A percentile compares a stretch with the other conserved stretches of the same genome.
These are phyloP conservation scores for Kodamaea sp. DNA, from an alignment of 1,139 yeast species.

Conservation along the genomic window DNA sequence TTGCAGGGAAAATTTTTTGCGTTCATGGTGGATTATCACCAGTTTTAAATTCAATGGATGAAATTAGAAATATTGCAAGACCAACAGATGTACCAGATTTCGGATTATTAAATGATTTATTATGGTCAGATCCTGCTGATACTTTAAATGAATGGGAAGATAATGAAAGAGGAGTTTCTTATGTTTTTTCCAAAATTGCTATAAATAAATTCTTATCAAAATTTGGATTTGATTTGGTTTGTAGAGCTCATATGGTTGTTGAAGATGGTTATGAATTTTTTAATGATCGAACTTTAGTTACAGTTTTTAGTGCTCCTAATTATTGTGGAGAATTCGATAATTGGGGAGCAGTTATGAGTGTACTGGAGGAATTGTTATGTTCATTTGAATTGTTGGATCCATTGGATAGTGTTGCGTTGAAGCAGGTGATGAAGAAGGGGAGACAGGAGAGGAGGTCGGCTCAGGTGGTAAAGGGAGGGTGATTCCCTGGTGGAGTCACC, in stretches of 20 bases:
- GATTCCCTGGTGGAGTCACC: slow-evolving; percentile 6
- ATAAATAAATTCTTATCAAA: slow-evolving; percentile 83
- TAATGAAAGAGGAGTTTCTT: slow-evolving; percentile 96
- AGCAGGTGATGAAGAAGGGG: slow-evolving; percentile 88
- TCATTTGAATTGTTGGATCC: slow-evolving; percentile 93
- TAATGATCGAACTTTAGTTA: slow-evolving; percentile 87
- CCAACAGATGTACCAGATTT: slow-evolving; percentile 98
- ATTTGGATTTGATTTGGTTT: slow-evolving; percentile 90
- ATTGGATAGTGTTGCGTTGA: slow-evolving; percentile 85
- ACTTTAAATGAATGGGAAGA: slow-evolving; percentile 97
- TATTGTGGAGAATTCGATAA: slow-evolving; percentile 98
- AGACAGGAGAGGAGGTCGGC: slow-evolving; percentile 73
- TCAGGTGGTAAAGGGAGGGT: slow-evolving; percentile 21
- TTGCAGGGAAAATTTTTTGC: slow-evolving; percentile 93
- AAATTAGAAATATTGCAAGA: slow-evolving; percentile 82
- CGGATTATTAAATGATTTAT: slow-evolving; percentile 83
- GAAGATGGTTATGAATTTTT: slow-evolving; percentile 98
- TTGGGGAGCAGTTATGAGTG: slow-evolving; percentile 99
- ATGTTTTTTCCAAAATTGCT: slow-evolving; percentile 90
- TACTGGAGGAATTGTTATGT: slow-evolving; percentile 85
- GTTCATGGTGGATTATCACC: slow-evolving; percentile 98
- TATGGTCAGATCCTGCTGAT: slow-evolving; percentile 98
- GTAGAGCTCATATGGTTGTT: slow-evolving; percentile 98
- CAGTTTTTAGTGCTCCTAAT: slow-evolving; percentile 95
- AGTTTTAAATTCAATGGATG: slow-evolving; percentile 84